Evolutionary conservation across 345 rosid genomes (phyloP).

Genomic region (Noccaea bulbosa): DNA sequence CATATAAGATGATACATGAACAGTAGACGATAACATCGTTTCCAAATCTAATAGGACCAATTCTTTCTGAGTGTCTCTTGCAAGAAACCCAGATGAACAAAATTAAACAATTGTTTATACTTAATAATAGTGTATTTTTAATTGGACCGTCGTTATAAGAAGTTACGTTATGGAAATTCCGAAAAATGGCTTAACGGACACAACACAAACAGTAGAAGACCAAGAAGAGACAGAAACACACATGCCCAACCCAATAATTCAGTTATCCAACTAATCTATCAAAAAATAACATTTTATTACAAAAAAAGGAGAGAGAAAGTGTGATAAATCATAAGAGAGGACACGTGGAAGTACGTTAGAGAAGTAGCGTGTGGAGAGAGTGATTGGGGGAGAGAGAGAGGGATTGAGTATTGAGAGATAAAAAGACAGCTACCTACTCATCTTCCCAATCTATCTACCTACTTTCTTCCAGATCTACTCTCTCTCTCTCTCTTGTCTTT

Average conservation of each 20-base stretch:
- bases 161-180: slow-evolving; percentile 3
- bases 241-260: slow-evolving; percentile 41
- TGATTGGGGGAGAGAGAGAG: slow-evolving; percentile 39
- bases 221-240: slow-evolving; percentile 23
- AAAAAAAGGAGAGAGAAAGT: slow-evolving; percentile 7
- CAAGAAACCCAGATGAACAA: not conserved
- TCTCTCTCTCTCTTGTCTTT: not conserved
- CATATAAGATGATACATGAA: too few relatives aligned
- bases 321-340: slow-evolving; percentile 15
- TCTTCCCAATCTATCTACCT: slow-evolving; percentile 46
- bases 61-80: not conserved
- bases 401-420: slow-evolving; percentile 41
- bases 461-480: slow-evolving; percentile 45
- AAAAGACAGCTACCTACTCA: slow-evolving; percentile 48
- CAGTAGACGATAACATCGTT: too few relatives aligned
- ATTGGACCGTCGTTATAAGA: slow-evolving; percentile 26
- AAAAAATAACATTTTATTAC: not conserved
- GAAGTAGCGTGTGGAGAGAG: slow-evolving; percentile 47
- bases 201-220: slow-evolving; percentile 26
- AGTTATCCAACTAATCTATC: slow-evolving; percentile 42
- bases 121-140: not conserved
- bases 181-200: slow-evolving; percentile 21
- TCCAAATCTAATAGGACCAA: too few relatives aligned
- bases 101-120: not conserved
- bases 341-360: slow-evolving; percentile 37